Percentiles rank a stretch among this genome's conserved stretches.
These are phyloP conservation scores for Ophiostoma piceae DNA, from an alignment of 2,329 filamentous ascomycete genomes.

Conservation along the genomic window DNA sequence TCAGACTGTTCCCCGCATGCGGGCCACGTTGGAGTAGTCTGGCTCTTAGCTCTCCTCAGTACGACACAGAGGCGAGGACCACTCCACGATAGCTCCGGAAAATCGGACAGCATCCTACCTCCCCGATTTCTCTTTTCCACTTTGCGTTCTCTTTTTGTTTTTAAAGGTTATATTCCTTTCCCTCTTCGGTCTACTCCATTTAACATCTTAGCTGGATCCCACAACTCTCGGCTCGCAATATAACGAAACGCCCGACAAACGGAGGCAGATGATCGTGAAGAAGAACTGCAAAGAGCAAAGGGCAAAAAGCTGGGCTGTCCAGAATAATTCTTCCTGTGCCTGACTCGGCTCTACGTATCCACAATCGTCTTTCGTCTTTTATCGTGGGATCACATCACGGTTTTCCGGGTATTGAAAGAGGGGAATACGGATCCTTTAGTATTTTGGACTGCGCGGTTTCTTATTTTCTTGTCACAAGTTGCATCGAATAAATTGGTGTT, in stretches of 20 bases:
- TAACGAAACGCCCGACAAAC: constrained; percentile 10
- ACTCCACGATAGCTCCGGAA: neutral
- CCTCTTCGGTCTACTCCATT: neutral
- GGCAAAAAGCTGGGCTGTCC: neutral
- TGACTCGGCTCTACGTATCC: neutral
- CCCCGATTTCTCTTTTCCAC: neutral
- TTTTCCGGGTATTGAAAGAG: neutral
- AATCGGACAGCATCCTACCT: neutral
- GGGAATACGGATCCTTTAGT: neutral
- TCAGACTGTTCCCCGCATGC: neutral
- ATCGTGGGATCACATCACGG: neutral
- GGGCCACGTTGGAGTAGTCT: neutral
- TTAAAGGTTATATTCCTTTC: neutral
- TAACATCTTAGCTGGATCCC: neutral
- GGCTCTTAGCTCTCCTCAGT: neutral
- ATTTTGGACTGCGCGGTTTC: neutral
- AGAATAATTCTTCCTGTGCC: neutral
- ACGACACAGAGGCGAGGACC: neutral
- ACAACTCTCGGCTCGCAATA: neutral
- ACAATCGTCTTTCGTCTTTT: constrained; percentile 3
- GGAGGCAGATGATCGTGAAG: constrained; percentile 4
- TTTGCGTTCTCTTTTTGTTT: neutral
- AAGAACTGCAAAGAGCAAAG: neutral
- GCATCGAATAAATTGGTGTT: neutral
- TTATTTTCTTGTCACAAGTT: neutral